These are phyloP conservation scores for Gnaphalium uliginosum DNA, from an alignment of 129 eudicot genomes.

Conservation along the genomic window DNA sequence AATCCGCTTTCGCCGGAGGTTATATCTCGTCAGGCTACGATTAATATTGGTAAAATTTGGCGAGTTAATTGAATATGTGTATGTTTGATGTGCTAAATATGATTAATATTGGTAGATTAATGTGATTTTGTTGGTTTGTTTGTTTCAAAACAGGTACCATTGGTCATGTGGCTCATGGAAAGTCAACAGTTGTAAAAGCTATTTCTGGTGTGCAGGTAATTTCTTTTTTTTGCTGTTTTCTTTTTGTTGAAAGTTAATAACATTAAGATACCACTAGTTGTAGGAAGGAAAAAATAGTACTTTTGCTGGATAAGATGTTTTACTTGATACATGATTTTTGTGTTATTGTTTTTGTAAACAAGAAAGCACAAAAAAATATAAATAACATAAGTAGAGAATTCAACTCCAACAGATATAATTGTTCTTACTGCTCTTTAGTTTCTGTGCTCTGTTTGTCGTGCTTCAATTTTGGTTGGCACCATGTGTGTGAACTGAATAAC, in stretches of 20 bases:
- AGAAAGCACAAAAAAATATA: not conserved
- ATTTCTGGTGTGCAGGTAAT: slow-evolving; percentile 93
- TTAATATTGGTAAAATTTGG: slow-evolving; percentile 62
- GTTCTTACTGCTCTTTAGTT: not conserved
- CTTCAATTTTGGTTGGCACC: not conserved
- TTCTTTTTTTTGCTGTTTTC: not conserved
- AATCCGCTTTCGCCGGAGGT: slow-evolving; percentile 96
- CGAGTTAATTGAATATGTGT: not conserved
- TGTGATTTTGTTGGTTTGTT: not conserved
- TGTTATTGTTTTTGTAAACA: not conserved
- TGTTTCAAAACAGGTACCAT: slow-evolving; percentile 59
- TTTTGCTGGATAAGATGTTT: not conserved
- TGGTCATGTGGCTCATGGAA: slow-evolving; percentile 99
- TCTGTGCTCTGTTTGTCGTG: not conserved
- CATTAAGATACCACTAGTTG: not conserved
- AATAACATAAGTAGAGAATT: not conserved
- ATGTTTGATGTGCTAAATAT: not conserved
- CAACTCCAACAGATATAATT: not conserved
- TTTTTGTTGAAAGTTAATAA: not conserved
- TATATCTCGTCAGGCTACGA: slow-evolving; percentile 94
- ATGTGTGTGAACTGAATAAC: not conserved
- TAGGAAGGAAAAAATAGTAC: not conserved
- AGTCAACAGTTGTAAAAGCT: slow-evolving; percentile 96
- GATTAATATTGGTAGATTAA: not conserved
- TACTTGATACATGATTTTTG: not conserved